Base-by-base conservation (phyloP, 2,329 filamentous ascomycete genomes). In the Curvularia verruculosa region DNA sequence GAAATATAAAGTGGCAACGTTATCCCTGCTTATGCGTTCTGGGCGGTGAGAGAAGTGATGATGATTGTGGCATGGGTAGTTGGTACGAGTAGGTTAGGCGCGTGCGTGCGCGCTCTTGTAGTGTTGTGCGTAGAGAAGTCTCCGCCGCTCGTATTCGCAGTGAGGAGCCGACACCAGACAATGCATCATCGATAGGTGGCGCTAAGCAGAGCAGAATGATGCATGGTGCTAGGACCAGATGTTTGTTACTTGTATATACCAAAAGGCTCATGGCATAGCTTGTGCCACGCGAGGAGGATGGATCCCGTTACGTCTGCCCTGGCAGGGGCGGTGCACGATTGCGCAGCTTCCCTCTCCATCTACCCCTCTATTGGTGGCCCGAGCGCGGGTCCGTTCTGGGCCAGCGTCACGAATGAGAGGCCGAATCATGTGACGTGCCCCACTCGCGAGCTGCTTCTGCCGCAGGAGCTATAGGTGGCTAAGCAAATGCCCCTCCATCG, bases 401-500 rank as follows among this genome's bases (percentile, higher is more conserved):
- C 31, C 49, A 53, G 29, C 34, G 26, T 47, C 43, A 49, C 50
- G 31, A 29, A 34, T 26, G 19, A 58, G 54, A 45, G 43, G 50
- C 31, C 58, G 51, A 55, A 53, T 59, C 39, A 59, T n/a, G 50
- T 21, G 15, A 28, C 34, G 6, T 23, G 46, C 59, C 56, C 59
- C 59, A 61, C 59, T 43, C 48, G 34, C 24, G 47, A 55, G 46
- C 47, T 58, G 56, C 59, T 52, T n/a, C 41, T 59, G 43, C 59
- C 46, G 52, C 46, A 54, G 26, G 50, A 57, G 54, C 52, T 60
- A 58, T 55, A 58, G 45, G 52, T 50, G 54, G 55, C 47, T 56
- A 56, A 45, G 44, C 41, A 47, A 43, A 50, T 61, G 52, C 59
- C 59, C 59, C 59, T 56, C 59, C 45, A 62, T 62, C 37, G 37